These are phyloP conservation scores for Teunomyces gatunensis DNA, from an alignment of 805 yeast genomes.

Conservation along the genomic window DNA sequence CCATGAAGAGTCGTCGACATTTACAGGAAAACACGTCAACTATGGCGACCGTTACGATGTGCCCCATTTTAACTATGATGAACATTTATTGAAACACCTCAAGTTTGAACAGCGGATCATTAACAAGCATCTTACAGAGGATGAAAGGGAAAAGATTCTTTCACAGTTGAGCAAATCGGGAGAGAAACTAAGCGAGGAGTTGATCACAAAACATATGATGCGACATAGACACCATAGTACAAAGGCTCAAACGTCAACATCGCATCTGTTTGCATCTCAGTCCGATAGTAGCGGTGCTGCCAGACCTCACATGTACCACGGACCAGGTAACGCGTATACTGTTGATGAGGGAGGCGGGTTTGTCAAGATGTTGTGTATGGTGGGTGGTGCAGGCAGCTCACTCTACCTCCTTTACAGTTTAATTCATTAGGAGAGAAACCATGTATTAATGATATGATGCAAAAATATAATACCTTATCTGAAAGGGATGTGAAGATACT, in stretches of 20 bases:
- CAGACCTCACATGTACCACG: slow-evolving; percentile 33
- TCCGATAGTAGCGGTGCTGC: neutral
- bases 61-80: slow-evolving; percentile 60
- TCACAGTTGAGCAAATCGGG: slow-evolving; percentile 33
- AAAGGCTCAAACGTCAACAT: neutral
- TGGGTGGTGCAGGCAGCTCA: slow-evolving; percentile 33
- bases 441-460: slow-evolving; percentile 4
- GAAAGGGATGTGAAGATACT: slow-evolving; percentile 1
- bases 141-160: slow-evolving; percentile 31
- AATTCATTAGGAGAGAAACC: slow-evolving; percentile 3
- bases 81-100: slow-evolving; percentile 51
- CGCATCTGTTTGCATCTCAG: slow-evolving; percentile 2
- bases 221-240: slow-evolving; percentile 29
- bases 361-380: slow-evolving; percentile 22
- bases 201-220: slow-evolving; percentile 41
- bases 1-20: slow-evolving; percentile 18
- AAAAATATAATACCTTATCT: slow-evolving; percentile 3
- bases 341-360: slow-evolving; percentile 13
- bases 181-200: slow-evolving; percentile 36
- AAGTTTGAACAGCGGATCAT: slow-evolving; percentile 45
- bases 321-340: slow-evolving; percentile 18
- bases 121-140: slow-evolving; percentile 26
- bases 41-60: slow-evolving; percentile 49
- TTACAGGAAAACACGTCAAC: slow-evolving; percentile 36
- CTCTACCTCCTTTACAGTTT: slow-evolving; percentile 25